Evolutionary conservation across 768 basidiomycete genomes (phyloP), one percentile per base, ranked within the genome.

Genomic region (Tricholoma sp.): DNA sequence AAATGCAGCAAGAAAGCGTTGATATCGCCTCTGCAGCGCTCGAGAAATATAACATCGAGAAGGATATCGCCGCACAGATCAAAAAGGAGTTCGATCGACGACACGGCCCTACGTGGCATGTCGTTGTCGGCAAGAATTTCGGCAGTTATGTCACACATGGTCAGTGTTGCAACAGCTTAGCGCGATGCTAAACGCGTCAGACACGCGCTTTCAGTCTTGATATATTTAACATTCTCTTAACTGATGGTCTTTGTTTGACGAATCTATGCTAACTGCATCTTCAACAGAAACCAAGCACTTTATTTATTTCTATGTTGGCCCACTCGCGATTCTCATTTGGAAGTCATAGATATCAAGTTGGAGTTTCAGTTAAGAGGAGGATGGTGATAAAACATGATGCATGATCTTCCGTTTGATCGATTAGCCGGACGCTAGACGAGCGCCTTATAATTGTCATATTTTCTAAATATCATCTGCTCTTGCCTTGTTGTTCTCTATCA

Each of bases 91-190:
- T 95, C 71, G 96, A 98, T 80, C 81, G 85, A 75, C 79, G 88
- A 73, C 87, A 93, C 64, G 92, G 93, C 22, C 85, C 91, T 56
- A 97, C 95, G 64, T 98, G 96, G 96, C 96, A 98, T 71, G 94
- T 94, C 71, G 94, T 98, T 63, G 96, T 96, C 52, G 96, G 96
- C 59, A 98, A 96, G 81, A 97, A 98, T 78, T 98, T 96, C 83
- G 95, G 95, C 52, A 93, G 91, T 76, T 98, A 95, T 70, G 95
- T 98, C 43, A 97, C 95, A 46, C 95, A 97, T 68, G 95, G 94
- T 96, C 63, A 65, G 87, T 73, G 31, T 54, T 58, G 24, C 58
- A 57, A 57, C 55, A 56, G 52, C 56, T 31, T 22, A 14, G 32
- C 18, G 53, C 45, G 18, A 52, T 24, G 41, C 18, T 31, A 24